Evolutionary conservation across 805 yeast genomes (phyloP).

Genomic region (Saturnispora ahearnii): DNA sequence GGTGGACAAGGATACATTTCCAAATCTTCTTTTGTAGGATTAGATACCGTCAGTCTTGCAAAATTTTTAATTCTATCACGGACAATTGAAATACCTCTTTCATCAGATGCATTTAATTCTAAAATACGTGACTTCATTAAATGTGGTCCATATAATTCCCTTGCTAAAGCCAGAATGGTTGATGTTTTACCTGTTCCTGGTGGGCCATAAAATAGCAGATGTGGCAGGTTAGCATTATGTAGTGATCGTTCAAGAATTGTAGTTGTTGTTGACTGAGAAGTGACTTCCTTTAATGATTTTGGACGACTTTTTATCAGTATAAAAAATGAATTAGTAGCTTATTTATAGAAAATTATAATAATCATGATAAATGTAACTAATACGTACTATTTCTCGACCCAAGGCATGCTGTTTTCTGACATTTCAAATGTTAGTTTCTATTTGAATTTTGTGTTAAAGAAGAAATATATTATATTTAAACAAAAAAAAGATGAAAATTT

Average conservation of each 20-base stretch:
- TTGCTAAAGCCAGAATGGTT: conserved; percentile 75
- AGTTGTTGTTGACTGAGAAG: conserved; percentile 89
- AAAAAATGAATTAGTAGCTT: too few species aligned
- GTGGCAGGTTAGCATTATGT: conserved; percentile 77
- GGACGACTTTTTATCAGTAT: conserved; percentile 51
- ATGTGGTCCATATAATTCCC: conserved; percentile 67
- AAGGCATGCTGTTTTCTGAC: conserved; percentile 43
- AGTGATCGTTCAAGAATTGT: conserved; percentile 72
- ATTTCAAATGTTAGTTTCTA: not conserved
- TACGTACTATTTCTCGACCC: conserved; percentile 81
- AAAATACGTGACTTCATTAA: conserved; percentile 62
- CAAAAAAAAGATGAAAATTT: not conserved
- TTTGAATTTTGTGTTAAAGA: not conserved
- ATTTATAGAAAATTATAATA: too few species aligned
- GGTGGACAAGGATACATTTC: conserved; percentile 91
- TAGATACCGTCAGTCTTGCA: conserved; percentile 78
- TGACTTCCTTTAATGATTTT: conserved; percentile 69
- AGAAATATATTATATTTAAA: not conserved
- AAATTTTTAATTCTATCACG: conserved; percentile 78
- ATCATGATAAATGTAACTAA: too few species aligned
- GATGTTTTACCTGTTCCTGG: conserved; percentile 94
- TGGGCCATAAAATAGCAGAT: conserved; percentile 87
- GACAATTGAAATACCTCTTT: conserved; percentile 82
- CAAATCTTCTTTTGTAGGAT: conserved; percentile 61
- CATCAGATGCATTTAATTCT: conserved; percentile 85